Conservation (phyloP, 306 rosid species). For the Casuarina cunninghamiana region DNA sequence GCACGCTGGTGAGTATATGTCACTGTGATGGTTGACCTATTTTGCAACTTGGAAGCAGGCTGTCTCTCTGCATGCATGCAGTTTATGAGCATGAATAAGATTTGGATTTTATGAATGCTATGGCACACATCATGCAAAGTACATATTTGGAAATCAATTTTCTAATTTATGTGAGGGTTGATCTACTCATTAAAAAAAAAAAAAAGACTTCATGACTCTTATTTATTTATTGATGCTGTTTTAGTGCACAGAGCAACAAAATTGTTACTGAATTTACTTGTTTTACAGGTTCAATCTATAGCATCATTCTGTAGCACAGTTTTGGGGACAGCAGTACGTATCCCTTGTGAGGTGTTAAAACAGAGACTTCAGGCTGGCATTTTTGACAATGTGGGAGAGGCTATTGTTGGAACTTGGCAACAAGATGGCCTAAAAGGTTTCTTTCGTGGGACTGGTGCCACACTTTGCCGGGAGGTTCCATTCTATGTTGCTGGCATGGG, state of each 20-base stretch:
- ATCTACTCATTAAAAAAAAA: neutral
- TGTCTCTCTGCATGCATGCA: neutral
- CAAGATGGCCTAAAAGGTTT: constrained; percentile 96
- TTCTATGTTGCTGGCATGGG: constrained; percentile 99
- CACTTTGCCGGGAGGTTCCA: constrained; percentile 99
- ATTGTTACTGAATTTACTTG: constrained; percentile 25
- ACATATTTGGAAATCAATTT: neutral
- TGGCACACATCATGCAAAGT: neutral
- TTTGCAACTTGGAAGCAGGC: constrained; percentile 2
- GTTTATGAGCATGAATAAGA: constrained; percentile 3
- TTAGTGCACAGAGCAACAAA: neutral
- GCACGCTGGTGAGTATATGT: constrained; percentile 5
- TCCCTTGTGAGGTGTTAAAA: constrained; percentile 96
- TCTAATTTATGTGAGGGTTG: constrained; percentile 10
- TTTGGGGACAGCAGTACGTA: constrained; percentile 96
- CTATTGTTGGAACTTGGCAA: constrained; percentile 81
- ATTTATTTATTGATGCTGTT: constrained; percentile 4
- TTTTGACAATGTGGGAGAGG: constrained; percentile 85
- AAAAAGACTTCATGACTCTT: neutral
- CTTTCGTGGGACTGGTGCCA: constrained; percentile 99
- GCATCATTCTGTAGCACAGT: constrained; percentile 94
- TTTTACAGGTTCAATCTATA: constrained; percentile 80
- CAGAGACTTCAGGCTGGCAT: constrained; percentile 98
- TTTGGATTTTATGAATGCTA: neutral
- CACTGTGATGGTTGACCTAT: constrained; percentile 2